phyloP scores from a whole-genome alignment of 345 rosid genomes.

The Syzygium aromaticum region DNA sequence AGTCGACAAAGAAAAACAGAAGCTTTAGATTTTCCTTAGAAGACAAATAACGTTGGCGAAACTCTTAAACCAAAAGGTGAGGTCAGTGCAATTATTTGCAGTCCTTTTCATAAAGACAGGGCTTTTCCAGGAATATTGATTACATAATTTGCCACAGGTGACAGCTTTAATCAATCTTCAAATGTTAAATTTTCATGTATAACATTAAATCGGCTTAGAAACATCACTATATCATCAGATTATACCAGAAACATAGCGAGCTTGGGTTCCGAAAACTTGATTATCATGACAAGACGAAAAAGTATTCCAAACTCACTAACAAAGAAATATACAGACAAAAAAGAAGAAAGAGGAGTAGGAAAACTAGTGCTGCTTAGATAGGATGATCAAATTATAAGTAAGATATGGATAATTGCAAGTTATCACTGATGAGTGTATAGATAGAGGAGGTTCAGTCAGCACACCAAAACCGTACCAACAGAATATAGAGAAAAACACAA shows the following conservation, averaged over 20 bases:
- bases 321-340: not conserved
- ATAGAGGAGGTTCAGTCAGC: not conserved
- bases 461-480: not conserved
- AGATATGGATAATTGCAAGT: not conserved
- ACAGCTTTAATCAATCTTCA: not conserved
- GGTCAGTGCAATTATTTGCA: not conserved
- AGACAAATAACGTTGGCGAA: not conserved
- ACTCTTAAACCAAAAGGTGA: not conserved
- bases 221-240: not conserved
- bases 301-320: not conserved
- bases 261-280: not conserved
- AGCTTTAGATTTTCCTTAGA: not conserved
- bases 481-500: not conserved
- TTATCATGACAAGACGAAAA: not conserved
- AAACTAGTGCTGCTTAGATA: not conserved
- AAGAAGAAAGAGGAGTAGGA: not conserved
- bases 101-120: not conserved
- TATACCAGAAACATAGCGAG: not conserved
- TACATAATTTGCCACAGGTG: not conserved
- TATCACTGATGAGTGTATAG: not conserved
- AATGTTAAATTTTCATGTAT: not conserved
- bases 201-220: not conserved
- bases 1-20: not conserved
- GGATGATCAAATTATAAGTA: not conserved
- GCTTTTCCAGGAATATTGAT: not conserved